phyloP scores from a whole-genome alignment of 768 basidiomycete genomes.

The Suillus clintonianus region DNA sequence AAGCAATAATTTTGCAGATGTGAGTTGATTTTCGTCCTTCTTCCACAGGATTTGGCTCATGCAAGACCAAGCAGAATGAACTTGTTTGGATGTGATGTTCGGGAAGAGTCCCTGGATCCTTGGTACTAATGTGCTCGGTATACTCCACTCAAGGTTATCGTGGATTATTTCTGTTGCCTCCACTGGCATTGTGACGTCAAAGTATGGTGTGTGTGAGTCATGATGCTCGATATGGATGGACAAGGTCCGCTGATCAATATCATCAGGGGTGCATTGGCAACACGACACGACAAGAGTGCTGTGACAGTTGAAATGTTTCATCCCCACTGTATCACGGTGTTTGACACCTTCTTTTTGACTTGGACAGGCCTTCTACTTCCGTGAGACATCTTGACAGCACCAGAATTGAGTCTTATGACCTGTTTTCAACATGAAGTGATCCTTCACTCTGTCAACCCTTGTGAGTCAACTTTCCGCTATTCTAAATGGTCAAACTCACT shows the following conservation, averaged over 20 bases:
- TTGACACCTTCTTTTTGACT: constrained; percentile 4
- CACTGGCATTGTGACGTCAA: constrained; percentile 32
- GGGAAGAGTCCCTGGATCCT: constrained; percentile 36
- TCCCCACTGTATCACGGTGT: constrained; percentile 6
- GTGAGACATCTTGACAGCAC: constrained; percentile 53
- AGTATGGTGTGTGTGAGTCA: constrained; percentile 50
- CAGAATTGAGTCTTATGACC: constrained; percentile 53
- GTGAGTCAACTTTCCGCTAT: not conserved
- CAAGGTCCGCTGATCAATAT: not conserved
- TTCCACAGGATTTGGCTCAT: constrained; percentile 30
- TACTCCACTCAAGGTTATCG: constrained; percentile 24
- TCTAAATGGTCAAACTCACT: no score
- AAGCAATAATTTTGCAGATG: constrained; percentile 24
- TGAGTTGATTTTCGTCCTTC: constrained; percentile 21
- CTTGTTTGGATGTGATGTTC: constrained; percentile 20
- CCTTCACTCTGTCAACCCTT: constrained; percentile 1
- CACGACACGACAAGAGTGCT: constrained; percentile 3
- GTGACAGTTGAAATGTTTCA: not conserved
- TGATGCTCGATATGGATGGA: constrained; percentile 25
- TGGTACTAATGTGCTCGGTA: constrained; percentile 30
- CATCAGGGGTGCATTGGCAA: constrained; percentile 5
- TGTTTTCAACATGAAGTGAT: constrained; percentile 30
- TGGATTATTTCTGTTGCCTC: constrained; percentile 35
- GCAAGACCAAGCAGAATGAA: constrained; percentile 27
- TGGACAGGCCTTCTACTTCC: constrained; percentile 38